Base-by-base conservation (phyloP, 495 filamentous ascomycete genomes). In the Talaromyces wortmannii region DNA sequence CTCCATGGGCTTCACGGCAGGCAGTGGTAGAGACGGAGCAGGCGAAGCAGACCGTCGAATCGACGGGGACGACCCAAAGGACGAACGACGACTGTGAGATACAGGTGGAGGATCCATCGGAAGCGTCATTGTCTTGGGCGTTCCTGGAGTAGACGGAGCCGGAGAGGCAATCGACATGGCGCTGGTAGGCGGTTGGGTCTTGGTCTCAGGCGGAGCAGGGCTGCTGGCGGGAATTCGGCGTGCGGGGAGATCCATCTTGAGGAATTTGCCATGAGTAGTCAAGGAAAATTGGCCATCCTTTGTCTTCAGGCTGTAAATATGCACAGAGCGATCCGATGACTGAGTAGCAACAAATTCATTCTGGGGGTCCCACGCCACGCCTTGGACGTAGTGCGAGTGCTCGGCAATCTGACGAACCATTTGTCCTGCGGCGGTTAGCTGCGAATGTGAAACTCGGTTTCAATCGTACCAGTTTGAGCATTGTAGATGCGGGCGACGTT, bases 311-410 rank as follows among this genome's bases (percentile, higher is more conserved):
- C 84, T 91, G 71, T 97, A 97, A 59, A 99, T 92, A 70, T 99
- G 94, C 16, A 97, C 92, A 1, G 94, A 96, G 63, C 94, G 86
- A 71, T 99, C 94, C 0, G 94, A 99, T 2, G 94, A 97, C 67
- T 99, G 94, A 17, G 94, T 99, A 17, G 95, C 94, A 46, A 99
- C 89, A 67, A 89, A 99, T 75, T 99, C 94, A 68, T 99, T 99
- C 31, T 96, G 73, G 33, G 94, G 94, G 71, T 99, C 94, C 94
- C 94, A 99, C 2, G 95, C 91, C 15, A 99, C 94, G 36, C 94
- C 94, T 73, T 99, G 94, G 16, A 99, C 94, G 63, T 97, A 99
- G 69, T 99, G 94, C 62, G 92, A 96, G 73, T 99, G 94, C 66
- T 99, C 94, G 44, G 94, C 95, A 59, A 99, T 99, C 66, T 97